Evolutionary conservation across 495 filamentous ascomycete species (phyloP), one percentile per base, ranked within the genome.

Genomic region (Penicillium mononematosum): DNA sequence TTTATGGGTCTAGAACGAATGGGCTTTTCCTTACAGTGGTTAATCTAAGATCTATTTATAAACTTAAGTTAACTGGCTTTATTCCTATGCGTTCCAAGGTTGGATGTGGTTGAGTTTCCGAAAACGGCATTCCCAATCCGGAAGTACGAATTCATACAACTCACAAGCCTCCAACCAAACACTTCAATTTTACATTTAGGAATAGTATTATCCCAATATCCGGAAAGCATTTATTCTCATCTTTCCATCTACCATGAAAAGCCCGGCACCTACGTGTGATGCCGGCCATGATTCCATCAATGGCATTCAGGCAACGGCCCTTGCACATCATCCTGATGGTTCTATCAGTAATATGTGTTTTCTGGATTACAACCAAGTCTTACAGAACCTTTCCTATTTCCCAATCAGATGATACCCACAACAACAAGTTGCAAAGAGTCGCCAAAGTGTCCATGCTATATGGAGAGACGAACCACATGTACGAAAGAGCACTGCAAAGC

Each of bases 401-500:
- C 0, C 4, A 27, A 16, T 4, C 11, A 3, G 14, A 27, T 1
- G 2, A 39, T 5, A 0, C 17, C 2, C 34, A 41, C 10, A 44
- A 25, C 24, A 32, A 22, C 22, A 53, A 53, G 10, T 19, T 31
- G 50, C 38, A 32, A 14, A 41, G 38, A 31, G 29, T 72, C 29
- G 62, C 56, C 31, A 72, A 72, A 46, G 66, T 67, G 17, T 63
- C 68, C 9, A 72, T 72, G 68, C 56, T 70, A 12, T 72, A 70
- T 48, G 69, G 69, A 11, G 46, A 65, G 25, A 51, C 48, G 12
- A 72, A 74, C 38, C 34, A 42, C 0, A 47, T 71, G 22, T 78
- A 76, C 50, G 75, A 79, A 49, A 60, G 67, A 31, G 75, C 75
- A n/a, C 42, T 81, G 10, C 54, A 64, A 43, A 73, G 63, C 41